Base-by-base conservation (phyloP, 163 green algal genomes). In the Prototheca stagnorum region DNA sequence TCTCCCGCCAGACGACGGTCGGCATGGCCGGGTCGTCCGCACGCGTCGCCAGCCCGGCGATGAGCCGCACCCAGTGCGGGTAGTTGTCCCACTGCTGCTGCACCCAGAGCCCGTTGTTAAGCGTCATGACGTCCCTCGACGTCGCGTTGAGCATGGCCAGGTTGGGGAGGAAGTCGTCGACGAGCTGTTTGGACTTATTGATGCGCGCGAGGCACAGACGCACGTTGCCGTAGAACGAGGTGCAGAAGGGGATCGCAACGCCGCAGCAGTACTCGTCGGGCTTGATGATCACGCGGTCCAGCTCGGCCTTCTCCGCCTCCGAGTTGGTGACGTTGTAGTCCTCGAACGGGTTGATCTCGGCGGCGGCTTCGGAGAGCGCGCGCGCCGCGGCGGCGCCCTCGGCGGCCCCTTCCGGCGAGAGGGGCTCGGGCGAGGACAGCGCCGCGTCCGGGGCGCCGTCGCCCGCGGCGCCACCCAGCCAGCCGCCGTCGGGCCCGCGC, bases 61-160 rank as follows among this genome's bases (percentile, higher is more conserved):
- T 20, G 0, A n/a, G n/a, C 2, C 1, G 6, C 6, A 39, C 12
- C 12, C 37, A 16, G 3, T 3, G 3, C 2, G 12, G 6, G 24
- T 54, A 54, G 2, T 46, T 24, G 14, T 17, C 35, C 35, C 45
- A 35, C 21, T 20, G 26, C 11, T 27, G 14, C 24, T 46, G 47
- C 24, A 47, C 25, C 47, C 47, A 46, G 24, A 47, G 25, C 12
- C 35, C 47, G 16, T 47, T 16, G 16, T 54, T 54, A n/a, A 46
- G 21, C 12, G n/a, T 8, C 35, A 35, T 37, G 23, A 54, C 23
- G 35, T 54, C 47, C 5, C 5, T 20, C 11, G 4, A 5, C 0
- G 9, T 2, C 14, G 25, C 35, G 23, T 19, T 19, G 1, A 54
- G 16, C 3, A 23, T 7, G 1, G 25, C 16, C 34, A 54, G 25